Percentiles rank a stretch among this genome's conserved stretches.
These are phyloP conservation scores for Colletotrichum sp. DNA, from an alignment of 2,329 filamentous ascomycete species.

Conservation along the genomic window DNA sequence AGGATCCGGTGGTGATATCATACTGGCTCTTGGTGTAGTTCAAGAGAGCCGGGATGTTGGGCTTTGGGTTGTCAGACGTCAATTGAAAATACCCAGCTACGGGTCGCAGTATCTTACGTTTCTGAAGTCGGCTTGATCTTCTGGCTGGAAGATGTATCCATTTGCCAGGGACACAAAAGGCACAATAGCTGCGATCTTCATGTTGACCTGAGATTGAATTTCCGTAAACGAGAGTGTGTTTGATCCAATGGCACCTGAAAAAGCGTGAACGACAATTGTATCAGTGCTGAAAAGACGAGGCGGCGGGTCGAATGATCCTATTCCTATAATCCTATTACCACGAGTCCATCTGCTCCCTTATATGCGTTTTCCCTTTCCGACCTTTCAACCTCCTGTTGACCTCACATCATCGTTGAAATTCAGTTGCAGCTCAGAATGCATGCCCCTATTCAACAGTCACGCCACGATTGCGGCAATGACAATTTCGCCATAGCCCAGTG, in stretches of 20 bases:
- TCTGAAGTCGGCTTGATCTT: background rate
- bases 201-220: background rate
- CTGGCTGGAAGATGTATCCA: background rate
- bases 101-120: background rate
- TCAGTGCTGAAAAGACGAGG: background rate
- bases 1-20: background rate
- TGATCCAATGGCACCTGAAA: background rate
- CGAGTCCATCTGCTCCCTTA: background rate
- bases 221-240: background rate
- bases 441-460: background rate
- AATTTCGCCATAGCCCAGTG: background rate
- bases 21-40: background rate
- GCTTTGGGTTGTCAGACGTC: background rate
- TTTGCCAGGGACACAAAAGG: background rate
- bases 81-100: background rate
- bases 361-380: background rate
- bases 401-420: background rate
- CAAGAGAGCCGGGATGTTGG: background rate
- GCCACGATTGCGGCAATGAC: background rate
- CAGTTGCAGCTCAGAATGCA: fast-evolving
- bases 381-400: background rate
- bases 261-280: background rate
- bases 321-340: background rate
- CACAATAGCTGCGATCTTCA: background rate
- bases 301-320: background rate